Evolutionary conservation across 805 yeast species (phyloP), one percentile per base, ranked within the genome.

Genomic region (Tetrapisispora iriomotensis): DNA sequence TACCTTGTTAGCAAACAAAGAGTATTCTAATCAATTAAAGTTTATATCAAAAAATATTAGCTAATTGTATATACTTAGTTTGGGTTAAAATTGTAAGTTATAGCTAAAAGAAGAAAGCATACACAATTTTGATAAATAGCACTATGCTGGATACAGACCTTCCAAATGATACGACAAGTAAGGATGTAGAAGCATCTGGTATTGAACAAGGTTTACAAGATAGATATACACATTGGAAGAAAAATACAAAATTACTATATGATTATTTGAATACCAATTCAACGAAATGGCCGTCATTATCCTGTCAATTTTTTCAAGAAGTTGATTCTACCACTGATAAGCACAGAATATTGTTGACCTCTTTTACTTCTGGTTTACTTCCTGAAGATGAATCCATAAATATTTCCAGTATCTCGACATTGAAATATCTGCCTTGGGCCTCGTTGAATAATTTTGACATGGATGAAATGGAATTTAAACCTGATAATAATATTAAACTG

Each of bases 181-280:
- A 28, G 7, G 5, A 17, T 26, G 13, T 34, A 12, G 33, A 35
- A n/a, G 2, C 18, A 8, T 27, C 36, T 6, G 7, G 24, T 2
- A 38, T 57, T 32, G 42, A 51, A n/a, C 48, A 44, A 12, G 55
- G 45, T 20, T 41, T 48, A 23, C 63, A 58, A 40, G 44, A 46
- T 23, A 52, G 61, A 20, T 67, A 67, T 38, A 51, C 57, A 17
- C 45, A 45, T 8, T 86, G 95, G 95, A 86, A 85, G 58, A 79
- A 82, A 50, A 81, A 90, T 27, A 78, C 85, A 3, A 86, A 86
- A 8, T 65, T 80, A 45, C 65, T 84, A 40, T 86, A 86, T 59
- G 83, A 79, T 48, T 72, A 80, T 45, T 66, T 85, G 34, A 78
- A 82, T 45, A 80, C 92, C 3, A 72, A 72, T 35, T 76, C 81